phyloP scores from a whole-genome alignment of 495 filamentous ascomycete species.

The Stereocaulon alpinum region DNA sequence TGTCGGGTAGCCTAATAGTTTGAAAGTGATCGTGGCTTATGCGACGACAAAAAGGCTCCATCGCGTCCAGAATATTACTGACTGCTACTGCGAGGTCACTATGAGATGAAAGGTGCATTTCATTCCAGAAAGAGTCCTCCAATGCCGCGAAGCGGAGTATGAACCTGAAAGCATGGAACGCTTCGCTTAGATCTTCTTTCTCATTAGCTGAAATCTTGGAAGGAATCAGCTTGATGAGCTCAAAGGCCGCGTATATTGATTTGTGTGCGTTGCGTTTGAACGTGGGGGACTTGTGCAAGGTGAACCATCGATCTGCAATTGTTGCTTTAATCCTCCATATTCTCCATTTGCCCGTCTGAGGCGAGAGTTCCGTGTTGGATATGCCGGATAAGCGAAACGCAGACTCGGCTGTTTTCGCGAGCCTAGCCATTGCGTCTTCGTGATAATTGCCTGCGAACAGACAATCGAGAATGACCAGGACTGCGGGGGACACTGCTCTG shows the following conservation, averaged over 20 bases:
- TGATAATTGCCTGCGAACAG: slow-evolving; percentile 1
- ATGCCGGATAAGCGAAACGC: neutral
- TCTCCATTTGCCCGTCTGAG: slow-evolving; percentile 12
- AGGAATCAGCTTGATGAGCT: neutral
- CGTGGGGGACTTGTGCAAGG: slow-evolving; percentile 1
- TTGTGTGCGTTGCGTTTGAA: slow-evolving; percentile 6
- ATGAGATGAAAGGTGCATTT: slow-evolving; percentile 2
- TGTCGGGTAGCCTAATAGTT: slow-evolving; percentile 3
- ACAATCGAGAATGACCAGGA: slow-evolving; percentile 14
- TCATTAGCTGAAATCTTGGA: neutral
- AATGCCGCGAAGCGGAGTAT: slow-evolving; percentile 6
- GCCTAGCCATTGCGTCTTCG: slow-evolving; percentile 8
- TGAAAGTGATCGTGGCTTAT: slow-evolving; percentile 11
- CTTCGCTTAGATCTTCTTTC: neutral
- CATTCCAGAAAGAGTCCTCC: neutral
- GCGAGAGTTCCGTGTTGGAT: neutral
- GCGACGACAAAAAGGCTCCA: slow-evolving; percentile 15
- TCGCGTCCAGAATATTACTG: slow-evolving; percentile 6
- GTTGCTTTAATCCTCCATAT: slow-evolving; percentile 16
- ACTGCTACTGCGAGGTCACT: neutral
- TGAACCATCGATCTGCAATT: slow-evolving; percentile 17
- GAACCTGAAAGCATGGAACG: slow-evolving; percentile 15
- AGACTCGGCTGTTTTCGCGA: neutral
- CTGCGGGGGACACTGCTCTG: neutral
- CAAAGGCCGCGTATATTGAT: slow-evolving; percentile 5